Base-by-base conservation (phyloP, 2,329 filamentous ascomycete genomes). In the Colletotrichum sp. region DNA sequence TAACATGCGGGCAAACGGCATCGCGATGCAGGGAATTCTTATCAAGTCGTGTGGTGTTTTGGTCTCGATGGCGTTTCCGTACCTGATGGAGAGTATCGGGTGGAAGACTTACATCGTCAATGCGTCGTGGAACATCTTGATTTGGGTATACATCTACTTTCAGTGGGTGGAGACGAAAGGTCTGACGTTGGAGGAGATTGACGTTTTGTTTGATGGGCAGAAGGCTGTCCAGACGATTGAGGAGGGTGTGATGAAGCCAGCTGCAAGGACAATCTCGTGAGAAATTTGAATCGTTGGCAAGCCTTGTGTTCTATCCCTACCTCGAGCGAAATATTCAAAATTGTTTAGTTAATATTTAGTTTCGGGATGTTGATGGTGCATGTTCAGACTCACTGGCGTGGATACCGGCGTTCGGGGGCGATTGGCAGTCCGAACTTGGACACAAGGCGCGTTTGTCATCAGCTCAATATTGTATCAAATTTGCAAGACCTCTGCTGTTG, bases 111-210 rank as follows among this genome's bases (percentile, higher is more conserved):
- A 79, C 74, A 77, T 79, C 34, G 72, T 79, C 13, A 79, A 79
- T 55, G 60, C 30, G 6, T 76, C 55, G 16, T 77, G 64, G 36
- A 67, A 67, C 24, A 55, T 67, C 8, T 77, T 15, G 36, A 80
- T 66, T 69, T 80, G 57, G 76, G 73, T 22, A 22, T 67, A 79
- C 6, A 70, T 80, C 36, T 82, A 79, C 65, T 77, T 81, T 18
- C 76, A 79, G 62, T 77, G 82, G 64, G 79, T 80, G 2, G 81
- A 83, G 76, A 83, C 80, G 12, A 83, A 81, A 75, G 78, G 70
- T 1, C 36, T 62, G 59, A 77, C 77, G 8, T 55, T 79, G 15
- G 78, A 79, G 60, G 78, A 79, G 65, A 59, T 77, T 44, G 72
- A 76, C n/a, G 69, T 57, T n/a, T 26, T 78, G n/a, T 78, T 78